A percentile compares a stretch with the other conserved stretches of the same genome.
Evolutionary conservation across 2,329 filamentous ascomycete species (phyloP).

Genomic region (Lachnellula occidentalis): DNA sequence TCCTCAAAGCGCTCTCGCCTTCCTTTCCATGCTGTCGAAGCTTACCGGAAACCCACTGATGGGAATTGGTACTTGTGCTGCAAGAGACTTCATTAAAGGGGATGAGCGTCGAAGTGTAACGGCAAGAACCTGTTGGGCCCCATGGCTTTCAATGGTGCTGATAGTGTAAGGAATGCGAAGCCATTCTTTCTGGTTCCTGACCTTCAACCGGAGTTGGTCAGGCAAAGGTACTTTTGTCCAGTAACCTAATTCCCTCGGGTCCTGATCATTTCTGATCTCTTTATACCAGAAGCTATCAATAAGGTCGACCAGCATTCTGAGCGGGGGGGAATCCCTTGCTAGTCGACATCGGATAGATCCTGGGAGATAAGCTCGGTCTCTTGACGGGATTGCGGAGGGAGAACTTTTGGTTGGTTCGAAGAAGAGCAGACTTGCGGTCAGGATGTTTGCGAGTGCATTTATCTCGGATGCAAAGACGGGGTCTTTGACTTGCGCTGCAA

Average conservation of each 20-base stretch:
- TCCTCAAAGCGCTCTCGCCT: background rate
- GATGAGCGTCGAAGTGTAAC: background rate
- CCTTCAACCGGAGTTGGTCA: background rate
- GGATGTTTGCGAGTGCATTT: background rate
- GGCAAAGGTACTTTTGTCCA: background rate
- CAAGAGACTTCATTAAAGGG: background rate
- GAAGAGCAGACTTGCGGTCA: slow-evolving; percentile 10
- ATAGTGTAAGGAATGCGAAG: background rate
- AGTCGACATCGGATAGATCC: slow-evolving; percentile 2
- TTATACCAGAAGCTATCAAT: slow-evolving; percentile 6
- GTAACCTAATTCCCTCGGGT: background rate
- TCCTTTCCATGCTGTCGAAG: background rate
- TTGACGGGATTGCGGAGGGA: background rate
- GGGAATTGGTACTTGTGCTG: background rate
- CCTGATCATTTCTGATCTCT: background rate
- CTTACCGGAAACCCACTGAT: background rate
- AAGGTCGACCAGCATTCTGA: background rate
- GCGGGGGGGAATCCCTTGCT: background rate
- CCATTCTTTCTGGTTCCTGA: background rate
- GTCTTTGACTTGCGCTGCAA: slow-evolving; percentile 2
- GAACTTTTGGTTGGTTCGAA: slow-evolving; percentile 4
- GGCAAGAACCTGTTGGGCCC: background rate
- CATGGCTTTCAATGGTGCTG: background rate
- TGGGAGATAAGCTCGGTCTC: background rate
- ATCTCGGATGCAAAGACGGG: slow-evolving; percentile 1